A percentile compares a stretch with the other conserved stretches of the same genome.
Conservation (phyloP, 306 rosid genomes). For the Cicer bijugum region DNA sequence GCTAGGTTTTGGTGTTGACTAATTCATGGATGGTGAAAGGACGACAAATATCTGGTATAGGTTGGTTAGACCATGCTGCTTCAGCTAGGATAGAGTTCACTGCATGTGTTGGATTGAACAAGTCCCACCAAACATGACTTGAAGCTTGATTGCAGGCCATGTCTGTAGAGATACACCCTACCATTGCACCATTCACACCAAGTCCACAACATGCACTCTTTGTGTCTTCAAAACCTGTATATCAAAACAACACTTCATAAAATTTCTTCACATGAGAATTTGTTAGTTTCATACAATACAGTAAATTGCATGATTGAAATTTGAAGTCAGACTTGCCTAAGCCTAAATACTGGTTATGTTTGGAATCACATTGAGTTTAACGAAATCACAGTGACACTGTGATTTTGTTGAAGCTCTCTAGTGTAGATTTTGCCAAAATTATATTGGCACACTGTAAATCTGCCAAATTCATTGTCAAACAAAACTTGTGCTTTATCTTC, state of each 20-base stretch:
- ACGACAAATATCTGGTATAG: slow-evolving; percentile 58
- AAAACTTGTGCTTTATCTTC: too few relatives aligned
- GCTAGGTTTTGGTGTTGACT: slow-evolving; percentile 40
- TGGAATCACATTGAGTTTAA: too few relatives aligned
- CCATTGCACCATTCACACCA: slow-evolving; percentile 66
- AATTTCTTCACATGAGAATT: slow-evolving; percentile 1
- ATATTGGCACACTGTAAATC: too few relatives aligned
- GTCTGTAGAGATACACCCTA: slow-evolving; percentile 79
- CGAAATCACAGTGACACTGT: too few relatives aligned
- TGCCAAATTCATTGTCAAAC: too few relatives aligned
- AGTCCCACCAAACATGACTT: slow-evolving; percentile 84
- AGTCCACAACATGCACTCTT: slow-evolving; percentile 80
- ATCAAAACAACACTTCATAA: background rate
- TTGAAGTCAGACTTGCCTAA: too few relatives aligned
- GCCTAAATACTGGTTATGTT: too few relatives aligned
- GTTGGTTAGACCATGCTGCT: slow-evolving; percentile 70
- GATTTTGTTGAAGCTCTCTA: too few relatives aligned
- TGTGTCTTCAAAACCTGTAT: slow-evolving; percentile 55
- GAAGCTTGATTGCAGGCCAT: slow-evolving; percentile 58
- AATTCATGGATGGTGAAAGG: slow-evolving; percentile 65
- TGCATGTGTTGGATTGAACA: slow-evolving; percentile 69
- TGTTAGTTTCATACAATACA: background rate
- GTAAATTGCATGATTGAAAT: background rate
- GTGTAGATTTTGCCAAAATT: too few relatives aligned
- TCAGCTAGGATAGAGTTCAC: slow-evolving; percentile 73